Percentiles rank a stretch among this genome's conserved stretches.
These are phyloP conservation scores for Dalbergia cultrata DNA, from an alignment of 306 rosid genomes.

Conservation along the genomic window DNA sequence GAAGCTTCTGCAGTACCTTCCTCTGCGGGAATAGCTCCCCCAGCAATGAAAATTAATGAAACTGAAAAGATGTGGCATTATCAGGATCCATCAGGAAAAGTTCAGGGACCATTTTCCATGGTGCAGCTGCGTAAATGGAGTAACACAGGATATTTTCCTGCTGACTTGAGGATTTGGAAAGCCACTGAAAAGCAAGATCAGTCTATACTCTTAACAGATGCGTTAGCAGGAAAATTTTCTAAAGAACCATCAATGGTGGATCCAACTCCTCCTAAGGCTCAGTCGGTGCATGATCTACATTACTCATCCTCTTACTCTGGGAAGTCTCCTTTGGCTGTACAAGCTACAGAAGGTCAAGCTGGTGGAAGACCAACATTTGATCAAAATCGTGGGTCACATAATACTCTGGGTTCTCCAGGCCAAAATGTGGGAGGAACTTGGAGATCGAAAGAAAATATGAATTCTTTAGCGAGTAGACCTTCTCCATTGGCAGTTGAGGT, in stretches of 20 bases:
- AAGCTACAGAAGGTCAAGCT: constrained; percentile 61
- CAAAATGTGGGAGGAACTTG: constrained; percentile 66
- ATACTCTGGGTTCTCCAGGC: constrained; percentile 52
- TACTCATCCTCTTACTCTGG: constrained; percentile 55
- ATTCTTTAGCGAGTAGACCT: constrained; percentile 55
- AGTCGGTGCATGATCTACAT: constrained; percentile 56
- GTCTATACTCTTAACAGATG: constrained; percentile 78
- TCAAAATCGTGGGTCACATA: constrained; percentile 55
- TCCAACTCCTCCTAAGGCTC: constrained; percentile 60
- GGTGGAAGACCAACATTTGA: constrained; percentile 53
- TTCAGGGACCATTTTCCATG: constrained; percentile 98
- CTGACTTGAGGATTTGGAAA: constrained; percentile 87
- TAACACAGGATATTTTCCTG: constrained; percentile 92
- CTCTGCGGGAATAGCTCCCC: constrained; percentile 52
- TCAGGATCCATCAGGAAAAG: constrained; percentile 94
- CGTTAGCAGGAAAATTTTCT: constrained; percentile 74
- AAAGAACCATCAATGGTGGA: constrained; percentile 58
- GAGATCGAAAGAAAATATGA: constrained; percentile 60
- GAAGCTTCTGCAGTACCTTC: constrained; percentile 62
- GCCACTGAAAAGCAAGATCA: constrained; percentile 69
- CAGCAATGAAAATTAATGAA: constrained; percentile 70
- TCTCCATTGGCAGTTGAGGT: constrained; percentile 67
- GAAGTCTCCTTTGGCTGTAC: constrained; percentile 60
- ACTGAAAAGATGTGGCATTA: constrained; percentile 90
- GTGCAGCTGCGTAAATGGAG: constrained; percentile 94